Conservation (phyloP, 1,139 yeast species). For the Komagataea norvegica region DNA sequence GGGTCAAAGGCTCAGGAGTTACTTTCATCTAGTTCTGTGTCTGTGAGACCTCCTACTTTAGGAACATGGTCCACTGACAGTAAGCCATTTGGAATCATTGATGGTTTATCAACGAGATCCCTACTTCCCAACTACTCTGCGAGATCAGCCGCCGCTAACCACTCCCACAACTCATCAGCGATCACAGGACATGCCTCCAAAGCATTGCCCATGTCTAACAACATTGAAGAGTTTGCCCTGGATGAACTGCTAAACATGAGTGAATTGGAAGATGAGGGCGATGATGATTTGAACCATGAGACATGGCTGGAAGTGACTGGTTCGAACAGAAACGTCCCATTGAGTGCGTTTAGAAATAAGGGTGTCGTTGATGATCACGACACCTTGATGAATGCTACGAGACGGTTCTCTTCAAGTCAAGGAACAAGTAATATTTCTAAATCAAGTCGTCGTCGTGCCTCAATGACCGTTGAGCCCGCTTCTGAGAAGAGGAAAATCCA, state of each 20-base stretch:
- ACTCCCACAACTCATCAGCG: slow-evolving; percentile 2
- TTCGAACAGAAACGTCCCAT: slow-evolving; percentile 61
- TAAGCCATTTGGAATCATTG: slow-evolving; percentile 90
- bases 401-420: slow-evolving; percentile 18
- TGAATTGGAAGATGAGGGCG: slow-evolving; percentile 78
- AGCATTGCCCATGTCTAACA: slow-evolving; percentile 24
- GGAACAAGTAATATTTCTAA: slow-evolving; percentile 8
- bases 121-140: slow-evolving; percentile 39
- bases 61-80: slow-evolving; percentile 90
- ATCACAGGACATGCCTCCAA: slow-evolving; percentile 1
- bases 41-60: slow-evolving; percentile 83
- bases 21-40: slow-evolving; percentile 75
- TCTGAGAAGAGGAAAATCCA: slow-evolving; percentile 4
- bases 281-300: slow-evolving; percentile 40
- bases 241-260: slow-evolving; percentile 86
- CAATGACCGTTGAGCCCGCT: not conserved
- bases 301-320: slow-evolving; percentile 50
- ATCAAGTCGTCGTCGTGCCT: slow-evolving; percentile 4
- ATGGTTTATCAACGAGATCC: slow-evolving; percentile 85
- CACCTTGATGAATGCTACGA: slow-evolving; percentile 24
- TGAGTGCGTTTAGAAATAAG: slow-evolving; percentile 86
- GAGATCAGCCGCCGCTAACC: slow-evolving; percentile 2
- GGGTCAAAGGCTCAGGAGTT: slow-evolving; percentile 85
- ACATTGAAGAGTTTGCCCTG: slow-evolving; percentile 63
- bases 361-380: slow-evolving; percentile 37